Percentiles rank a stretch among this genome's conserved stretches.
Evolutionary conservation across 2,329 filamentous ascomycete genomes (phyloP).

Genomic region (Fusarium graminum): DNA sequence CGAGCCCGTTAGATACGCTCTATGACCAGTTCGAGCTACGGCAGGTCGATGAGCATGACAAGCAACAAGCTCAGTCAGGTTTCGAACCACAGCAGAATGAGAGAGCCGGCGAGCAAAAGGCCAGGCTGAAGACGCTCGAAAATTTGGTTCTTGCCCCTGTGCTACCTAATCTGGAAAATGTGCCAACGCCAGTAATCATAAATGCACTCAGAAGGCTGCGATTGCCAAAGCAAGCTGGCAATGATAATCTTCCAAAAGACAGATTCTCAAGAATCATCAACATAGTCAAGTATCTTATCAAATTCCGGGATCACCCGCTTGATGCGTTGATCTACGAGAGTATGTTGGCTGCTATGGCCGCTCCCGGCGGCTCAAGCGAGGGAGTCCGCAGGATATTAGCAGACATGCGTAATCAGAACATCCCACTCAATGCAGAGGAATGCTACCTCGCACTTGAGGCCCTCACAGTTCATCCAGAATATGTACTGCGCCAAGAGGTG

Average conservation of each 20-base stretch:
- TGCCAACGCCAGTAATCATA: slow-evolving; percentile 43
- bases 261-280: slow-evolving; percentile 51
- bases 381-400: slow-evolving; percentile 73
- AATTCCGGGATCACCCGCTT: slow-evolving; percentile 65
- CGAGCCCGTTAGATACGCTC: slow-evolving; percentile 10
- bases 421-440: slow-evolving; percentile 74
- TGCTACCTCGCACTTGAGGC: slow-evolving; percentile 80
- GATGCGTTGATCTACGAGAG: slow-evolving; percentile 77
- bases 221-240: slow-evolving; percentile 32
- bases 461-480: slow-evolving; percentile 87
- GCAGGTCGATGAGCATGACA: background rate
- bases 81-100: background rate
- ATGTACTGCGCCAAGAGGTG: slow-evolving; percentile 77
- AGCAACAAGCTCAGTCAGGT: background rate
- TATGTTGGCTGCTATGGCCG: slow-evolving; percentile 78
- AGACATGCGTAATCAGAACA: slow-evolving; percentile 74
- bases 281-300: slow-evolving; percentile 71
- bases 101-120: background rate
- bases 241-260: slow-evolving; percentile 39
- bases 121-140: background rate
- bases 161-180: slow-evolving; percentile 17
- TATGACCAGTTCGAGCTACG: slow-evolving; percentile 5
- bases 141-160: slow-evolving; percentile 24
- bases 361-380: slow-evolving; percentile 74
- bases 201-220: slow-evolving; percentile 50